A percentile compares a stretch with the other conserved stretches of the same genome.
Conservation (phyloP, 164 flowering plant genomes). For the Macadamia integrifolia region DNA sequence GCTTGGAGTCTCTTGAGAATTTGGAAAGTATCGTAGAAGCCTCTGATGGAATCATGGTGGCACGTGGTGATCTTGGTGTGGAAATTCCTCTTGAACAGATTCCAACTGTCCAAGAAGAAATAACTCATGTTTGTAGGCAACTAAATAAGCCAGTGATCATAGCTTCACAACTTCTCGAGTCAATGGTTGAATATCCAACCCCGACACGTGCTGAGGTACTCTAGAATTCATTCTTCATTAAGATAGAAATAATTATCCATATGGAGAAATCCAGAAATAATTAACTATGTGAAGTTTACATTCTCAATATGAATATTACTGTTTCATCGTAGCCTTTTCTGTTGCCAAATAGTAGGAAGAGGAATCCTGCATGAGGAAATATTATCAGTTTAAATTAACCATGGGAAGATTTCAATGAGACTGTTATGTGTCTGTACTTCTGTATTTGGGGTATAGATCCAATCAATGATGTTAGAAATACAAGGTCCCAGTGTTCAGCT, state of each 20-base stretch:
- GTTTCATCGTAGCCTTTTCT: neutral
- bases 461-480: no score
- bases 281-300: neutral
- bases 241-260: neutral
- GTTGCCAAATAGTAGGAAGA: neutral
- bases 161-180: conserved; percentile 91
- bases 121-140: conserved; percentile 56
- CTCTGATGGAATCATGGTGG: conserved; percentile 94
- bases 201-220: conserved; percentile 96
- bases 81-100: conserved; percentile 86
- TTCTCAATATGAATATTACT: neutral
- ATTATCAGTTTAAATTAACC: neutral
- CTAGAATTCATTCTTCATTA: neutral
- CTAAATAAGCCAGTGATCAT: conserved; percentile 91
- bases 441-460: neutral
- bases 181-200: conserved; percentile 88
- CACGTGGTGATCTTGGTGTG: conserved; percentile 92
- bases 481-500: no score
- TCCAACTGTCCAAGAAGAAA: conserved; percentile 66
- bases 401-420: neutral
- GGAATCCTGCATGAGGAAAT: neutral
- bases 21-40: conserved; percentile 67
- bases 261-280: neutral
- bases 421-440: neutral
- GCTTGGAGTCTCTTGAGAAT: conserved; percentile 62